Evolutionary conservation across 176 grass and related monocot species (phyloP), one percentile per base, ranked within the genome.

Genomic region (Phoenix dactylifera): DNA sequence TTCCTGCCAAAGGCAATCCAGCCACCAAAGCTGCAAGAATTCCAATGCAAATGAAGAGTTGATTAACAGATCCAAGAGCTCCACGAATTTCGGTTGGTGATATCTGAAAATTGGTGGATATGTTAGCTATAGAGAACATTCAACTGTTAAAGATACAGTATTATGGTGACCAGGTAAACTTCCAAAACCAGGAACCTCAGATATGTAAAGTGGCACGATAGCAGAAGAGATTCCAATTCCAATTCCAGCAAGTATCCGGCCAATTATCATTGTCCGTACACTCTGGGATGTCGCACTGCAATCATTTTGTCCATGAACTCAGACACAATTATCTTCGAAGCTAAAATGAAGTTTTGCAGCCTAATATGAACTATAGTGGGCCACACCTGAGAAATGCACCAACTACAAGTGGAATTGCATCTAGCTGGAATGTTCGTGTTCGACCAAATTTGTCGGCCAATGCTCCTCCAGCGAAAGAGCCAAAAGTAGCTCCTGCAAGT

Each of bases 21-120:
- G 87, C 79, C 52, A 98, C 79, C 63, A 98, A 80, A 88, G 93
- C 93, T 68, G 66, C 59, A 3, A 98, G 87, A 83, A 98, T 98
- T 69, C 93, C 93, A 55, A 98, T 89, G 71, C 87, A 92, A 65
- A 98, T 98, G 75, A 98, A 98, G 50, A 98, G 87, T 74, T 98
- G 93, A 73, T 98, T 98, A 61, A 88, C 69, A 0, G 93, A 80
- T n/a, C 93, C 93, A 83, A 98, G 93, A 67, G 93, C 76, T 70
- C 93, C 93, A 78, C 93, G 87, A 32, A 98, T 98, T 89, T 98
- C 93, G 83, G 93, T 98, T 60, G 93, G 93, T 79, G 93, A 92
- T 22, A 98, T 98, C 93, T 98, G 75, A 60, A 74, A 55, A 22
- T 51, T 26, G 12, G 52, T 39, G 60, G 16, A 50, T 53, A 18